Percentiles rank a stretch among this genome's conserved stretches.
Evolutionary conservation across 148 eudicot genomes (phyloP).

Genomic region (Fallopia convolvulus): DNA sequence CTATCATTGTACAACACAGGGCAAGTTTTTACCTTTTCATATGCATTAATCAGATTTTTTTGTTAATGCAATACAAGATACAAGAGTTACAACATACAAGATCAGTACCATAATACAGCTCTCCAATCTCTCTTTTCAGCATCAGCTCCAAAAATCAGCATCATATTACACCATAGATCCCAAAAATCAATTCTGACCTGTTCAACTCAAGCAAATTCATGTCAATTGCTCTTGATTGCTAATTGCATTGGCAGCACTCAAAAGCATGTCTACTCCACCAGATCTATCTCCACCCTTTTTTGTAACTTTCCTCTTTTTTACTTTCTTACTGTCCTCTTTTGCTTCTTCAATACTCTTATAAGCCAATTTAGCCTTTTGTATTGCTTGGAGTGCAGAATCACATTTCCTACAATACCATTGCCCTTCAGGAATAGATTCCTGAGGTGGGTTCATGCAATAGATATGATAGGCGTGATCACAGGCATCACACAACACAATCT

Average conservation of each 20-base stretch:
- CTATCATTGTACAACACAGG: too few relatives aligned
- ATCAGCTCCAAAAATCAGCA: too few relatives aligned
- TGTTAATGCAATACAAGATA: too few relatives aligned
- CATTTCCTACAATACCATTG: slow-evolving; percentile 83
- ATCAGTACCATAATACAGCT: too few relatives aligned
- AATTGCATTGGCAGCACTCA: background rate
- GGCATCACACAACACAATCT: slow-evolving; percentile 75
- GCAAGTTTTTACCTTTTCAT: too few relatives aligned
- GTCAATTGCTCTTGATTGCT: background rate
- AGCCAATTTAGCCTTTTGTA: slow-evolving; percentile 40
- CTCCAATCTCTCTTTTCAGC: too few relatives aligned
- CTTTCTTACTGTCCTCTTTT: slow-evolving; percentile 23
- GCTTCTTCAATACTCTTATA: slow-evolving; percentile 30
- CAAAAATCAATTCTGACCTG: too few relatives aligned
- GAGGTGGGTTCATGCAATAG: slow-evolving; percentile 77
- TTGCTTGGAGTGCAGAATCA: slow-evolving; percentile 40
- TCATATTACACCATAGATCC: too few relatives aligned
- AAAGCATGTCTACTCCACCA: background rate
- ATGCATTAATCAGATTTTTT: too few relatives aligned
- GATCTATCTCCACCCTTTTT: background rate
- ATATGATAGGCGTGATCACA: slow-evolving; percentile 89
- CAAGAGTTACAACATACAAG: too few relatives aligned
- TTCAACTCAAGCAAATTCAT: too few relatives aligned
- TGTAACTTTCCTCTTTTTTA: slow-evolving; percentile 7
- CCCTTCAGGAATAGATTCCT: slow-evolving; percentile 43